These are phyloP conservation scores for Rhizoctonia solani DNA, from an alignment of 1,284 basidiomycete species.

Conservation along the genomic window DNA sequence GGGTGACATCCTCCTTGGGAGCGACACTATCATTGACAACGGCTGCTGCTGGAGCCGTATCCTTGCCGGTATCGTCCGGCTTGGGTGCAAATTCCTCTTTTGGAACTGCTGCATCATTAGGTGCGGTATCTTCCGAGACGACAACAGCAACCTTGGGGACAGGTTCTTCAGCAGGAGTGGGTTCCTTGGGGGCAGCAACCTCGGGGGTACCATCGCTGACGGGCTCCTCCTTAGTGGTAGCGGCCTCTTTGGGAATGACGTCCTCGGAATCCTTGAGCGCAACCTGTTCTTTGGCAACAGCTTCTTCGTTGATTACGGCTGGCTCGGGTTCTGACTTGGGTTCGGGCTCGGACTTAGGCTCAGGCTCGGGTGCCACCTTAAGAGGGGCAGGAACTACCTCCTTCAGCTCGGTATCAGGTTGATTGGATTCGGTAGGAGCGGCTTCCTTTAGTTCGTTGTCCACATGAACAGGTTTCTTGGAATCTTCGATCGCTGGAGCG, in stretches of 20 bases:
- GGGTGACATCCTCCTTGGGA: conserved; percentile 33
- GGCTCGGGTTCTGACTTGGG: too few relatives aligned
- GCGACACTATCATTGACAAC: conserved; percentile 29
- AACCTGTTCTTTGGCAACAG: background rate
- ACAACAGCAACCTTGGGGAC: background rate
- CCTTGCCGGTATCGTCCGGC: background rate
- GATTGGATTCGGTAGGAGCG: background rate
- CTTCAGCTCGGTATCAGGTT: too few relatives aligned
- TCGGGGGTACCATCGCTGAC: background rate
- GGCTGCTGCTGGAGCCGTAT: background rate
- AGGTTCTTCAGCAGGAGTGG: too few relatives aligned
- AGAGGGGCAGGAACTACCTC: too few relatives aligned
- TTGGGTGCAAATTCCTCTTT: background rate
- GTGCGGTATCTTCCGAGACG: too few relatives aligned
- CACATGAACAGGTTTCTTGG: background rate
- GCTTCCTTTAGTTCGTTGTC: background rate
- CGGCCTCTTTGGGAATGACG: background rate
- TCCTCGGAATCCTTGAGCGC: background rate
- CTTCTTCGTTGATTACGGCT: too few relatives aligned
- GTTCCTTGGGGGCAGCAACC: too few relatives aligned
- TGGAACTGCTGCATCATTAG: too few relatives aligned
- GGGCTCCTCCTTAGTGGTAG: background rate
- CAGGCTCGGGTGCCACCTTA: too few relatives aligned
- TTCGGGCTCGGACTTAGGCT: too few relatives aligned
- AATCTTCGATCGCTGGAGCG: background rate